A percentile compares a stretch with the other conserved stretches of the same genome.
phyloP scores from a whole-genome alignment of 768 basidiomycete species.

The Rhodotorula graminis region DNA sequence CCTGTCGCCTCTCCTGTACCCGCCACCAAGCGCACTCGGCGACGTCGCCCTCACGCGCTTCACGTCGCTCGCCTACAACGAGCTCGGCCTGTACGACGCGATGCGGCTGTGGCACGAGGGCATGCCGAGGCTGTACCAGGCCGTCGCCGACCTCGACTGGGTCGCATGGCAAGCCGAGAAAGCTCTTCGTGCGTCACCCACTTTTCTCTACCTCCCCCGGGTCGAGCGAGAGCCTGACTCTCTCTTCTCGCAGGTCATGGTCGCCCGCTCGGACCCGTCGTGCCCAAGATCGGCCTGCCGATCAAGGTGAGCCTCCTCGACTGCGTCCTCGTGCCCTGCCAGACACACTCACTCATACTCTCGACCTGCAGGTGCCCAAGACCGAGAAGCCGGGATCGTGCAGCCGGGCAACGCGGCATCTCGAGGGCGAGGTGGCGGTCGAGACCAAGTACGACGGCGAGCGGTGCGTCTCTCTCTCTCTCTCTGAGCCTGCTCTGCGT shows the following conservation, averaged over 20 bases:
- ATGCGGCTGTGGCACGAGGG: constrained; percentile 68
- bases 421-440: constrained; percentile 60
- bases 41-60: constrained; percentile 56
- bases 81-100: constrained; percentile 60
- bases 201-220: neutral
- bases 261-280: neutral
- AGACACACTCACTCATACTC: too few species aligned
- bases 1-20: constrained; percentile 71
- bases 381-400: constrained; percentile 68
- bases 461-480: constrained; percentile 51
- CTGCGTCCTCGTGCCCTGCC: too few species aligned
- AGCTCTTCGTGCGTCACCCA: constrained; percentile 43
- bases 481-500: too few species aligned
- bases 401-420: constrained; percentile 4
- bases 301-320: constrained; percentile 55
- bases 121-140: constrained; percentile 57
- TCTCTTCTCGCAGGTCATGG: neutral
- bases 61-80: constrained; percentile 57
- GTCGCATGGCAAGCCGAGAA: constrained; percentile 50
- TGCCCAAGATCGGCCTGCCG: constrained; percentile 58
- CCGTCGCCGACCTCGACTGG: constrained; percentile 59
- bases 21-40: constrained; percentile 54
- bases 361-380: constrained; percentile 63
- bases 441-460: constrained; percentile 96
- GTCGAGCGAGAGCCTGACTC: too few species aligned